A percentile compares a stretch with the other conserved stretches of the same genome.
Evolutionary conservation across 257 asterid genomes (phyloP).

Genomic region (Solanum sparsipilum): DNA sequence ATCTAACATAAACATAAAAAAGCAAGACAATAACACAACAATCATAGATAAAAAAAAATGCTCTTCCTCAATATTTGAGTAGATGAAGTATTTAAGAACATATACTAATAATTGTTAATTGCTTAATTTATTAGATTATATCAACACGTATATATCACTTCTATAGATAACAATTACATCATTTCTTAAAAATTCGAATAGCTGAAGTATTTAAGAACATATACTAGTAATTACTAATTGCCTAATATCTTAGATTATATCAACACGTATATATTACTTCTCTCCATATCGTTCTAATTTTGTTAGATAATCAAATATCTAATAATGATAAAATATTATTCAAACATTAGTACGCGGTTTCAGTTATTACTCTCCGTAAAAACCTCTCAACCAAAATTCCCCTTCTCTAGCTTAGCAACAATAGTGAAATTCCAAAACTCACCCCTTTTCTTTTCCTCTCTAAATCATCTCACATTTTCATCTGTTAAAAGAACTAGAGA

Average conservation of each 20-base stretch:
- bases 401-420: not conserved
- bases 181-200: not conserved
- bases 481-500: not conserved
- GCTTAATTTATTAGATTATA: too few relatives aligned
- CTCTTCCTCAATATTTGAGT: too few relatives aligned
- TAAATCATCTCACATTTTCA: not conserved
- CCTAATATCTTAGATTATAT: not conserved
- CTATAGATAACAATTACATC: not conserved
- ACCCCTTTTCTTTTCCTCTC: constrained; percentile 1
- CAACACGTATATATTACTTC: not conserved
- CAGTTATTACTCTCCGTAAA: not conserved
- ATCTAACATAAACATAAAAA: too few relatives aligned
- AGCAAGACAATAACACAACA: not conserved
- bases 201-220: not conserved
- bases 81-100: not conserved
- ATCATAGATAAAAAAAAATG: not conserved
- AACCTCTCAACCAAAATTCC: not conserved
- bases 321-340: not conserved
- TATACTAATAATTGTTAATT: not conserved
- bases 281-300: not conserved
- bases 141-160: not conserved
- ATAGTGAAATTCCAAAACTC: not conserved
- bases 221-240: not conserved
- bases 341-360: not conserved
- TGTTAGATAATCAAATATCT: not conserved